Conservation (phyloP, 1,284 basidiomycete species). For the Blastosporella zonata region DNA sequence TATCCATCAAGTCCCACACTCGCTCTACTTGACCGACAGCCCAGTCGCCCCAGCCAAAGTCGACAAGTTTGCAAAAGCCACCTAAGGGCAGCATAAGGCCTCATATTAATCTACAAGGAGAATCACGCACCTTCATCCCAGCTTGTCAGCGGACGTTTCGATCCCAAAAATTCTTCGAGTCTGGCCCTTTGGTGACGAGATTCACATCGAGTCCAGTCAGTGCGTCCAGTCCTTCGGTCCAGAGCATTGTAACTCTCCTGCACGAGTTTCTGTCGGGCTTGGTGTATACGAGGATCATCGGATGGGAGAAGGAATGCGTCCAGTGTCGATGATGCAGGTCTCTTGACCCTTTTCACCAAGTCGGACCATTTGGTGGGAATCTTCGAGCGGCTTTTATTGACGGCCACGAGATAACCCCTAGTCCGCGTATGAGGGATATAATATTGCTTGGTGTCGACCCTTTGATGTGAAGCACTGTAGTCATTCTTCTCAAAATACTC, state of each 20-base stretch:
- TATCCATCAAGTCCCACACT: constrained; percentile 94
- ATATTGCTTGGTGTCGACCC: constrained; percentile 90
- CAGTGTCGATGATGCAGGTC: constrained; percentile 86
- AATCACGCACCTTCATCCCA: constrained; percentile 82
- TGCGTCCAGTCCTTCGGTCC: constrained; percentile 67
- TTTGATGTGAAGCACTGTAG: constrained; percentile 72
- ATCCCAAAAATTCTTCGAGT: constrained; percentile 80
- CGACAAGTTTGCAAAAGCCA: constrained; percentile 83
- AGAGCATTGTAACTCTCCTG: constrained; percentile 59
- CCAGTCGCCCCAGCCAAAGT: constrained; percentile 96
- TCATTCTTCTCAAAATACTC: constrained; percentile 73
- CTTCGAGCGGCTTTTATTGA: constrained; percentile 55
- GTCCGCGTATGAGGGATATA: constrained; percentile 95
- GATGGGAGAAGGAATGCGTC: constrained; percentile 90
- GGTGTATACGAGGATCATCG: constrained; percentile 89
- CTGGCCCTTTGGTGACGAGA: constrained; percentile 87
- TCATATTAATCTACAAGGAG: not conserved
- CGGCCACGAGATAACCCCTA: constrained; percentile 83
- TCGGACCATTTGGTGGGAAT: constrained; percentile 74
- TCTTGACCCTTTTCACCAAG: constrained; percentile 61
- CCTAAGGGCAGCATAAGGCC: constrained; percentile 38
- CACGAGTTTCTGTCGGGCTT: constrained; percentile 81
- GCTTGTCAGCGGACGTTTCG: constrained; percentile 83
- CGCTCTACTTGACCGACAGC: constrained; percentile 87
- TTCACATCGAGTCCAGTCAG: constrained; percentile 92